Conservation (phyloP, 768 basidiomycete genomes). For the Kwoniella sp. region DNA sequence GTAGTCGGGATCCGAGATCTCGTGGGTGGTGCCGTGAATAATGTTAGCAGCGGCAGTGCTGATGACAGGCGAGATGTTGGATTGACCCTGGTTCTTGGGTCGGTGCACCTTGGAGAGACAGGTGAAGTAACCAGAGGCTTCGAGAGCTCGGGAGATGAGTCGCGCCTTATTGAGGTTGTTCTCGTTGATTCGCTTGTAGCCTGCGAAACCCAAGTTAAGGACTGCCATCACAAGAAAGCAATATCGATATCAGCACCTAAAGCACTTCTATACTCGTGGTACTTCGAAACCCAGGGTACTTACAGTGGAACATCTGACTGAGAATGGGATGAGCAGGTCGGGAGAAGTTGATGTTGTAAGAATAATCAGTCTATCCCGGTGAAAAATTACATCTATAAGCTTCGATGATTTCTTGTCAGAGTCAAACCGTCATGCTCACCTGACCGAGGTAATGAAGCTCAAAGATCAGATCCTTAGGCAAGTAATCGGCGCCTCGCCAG, state of each 20-base stretch:
- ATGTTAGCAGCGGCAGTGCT: constrained; percentile 33
- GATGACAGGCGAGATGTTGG: constrained; percentile 25
- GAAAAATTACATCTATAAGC: constrained; percentile 17
- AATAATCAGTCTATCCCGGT: constrained; percentile 66
- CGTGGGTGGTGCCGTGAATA: constrained; percentile 54
- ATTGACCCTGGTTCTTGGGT: constrained; percentile 42
- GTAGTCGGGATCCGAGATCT: constrained; percentile 58
- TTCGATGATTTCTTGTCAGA: neutral
- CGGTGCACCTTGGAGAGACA: constrained; percentile 62
- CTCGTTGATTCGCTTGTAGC: constrained; percentile 58
- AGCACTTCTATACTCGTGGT: neutral
- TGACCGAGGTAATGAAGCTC: constrained; percentile 61
- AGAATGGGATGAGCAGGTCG: constrained; percentile 64
- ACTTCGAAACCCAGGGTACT: too few species aligned
- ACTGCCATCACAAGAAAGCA: constrained; percentile 47
- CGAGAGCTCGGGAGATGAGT: constrained; percentile 68
- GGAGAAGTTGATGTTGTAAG: constrained; percentile 63
- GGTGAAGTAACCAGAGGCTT: constrained; percentile 61
- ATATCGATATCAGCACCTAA: neutral
- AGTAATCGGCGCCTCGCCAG: constrained; percentile 64
- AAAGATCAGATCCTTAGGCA: constrained; percentile 73
- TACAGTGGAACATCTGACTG: constrained; percentile 64
- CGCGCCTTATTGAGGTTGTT: constrained; percentile 62
- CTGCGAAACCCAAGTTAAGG: constrained; percentile 65
- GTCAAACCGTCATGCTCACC: constrained; percentile 23